phyloP scores from a whole-genome alignment of 805 yeast genomes.

The Metschnikowia gelsemii region DNA sequence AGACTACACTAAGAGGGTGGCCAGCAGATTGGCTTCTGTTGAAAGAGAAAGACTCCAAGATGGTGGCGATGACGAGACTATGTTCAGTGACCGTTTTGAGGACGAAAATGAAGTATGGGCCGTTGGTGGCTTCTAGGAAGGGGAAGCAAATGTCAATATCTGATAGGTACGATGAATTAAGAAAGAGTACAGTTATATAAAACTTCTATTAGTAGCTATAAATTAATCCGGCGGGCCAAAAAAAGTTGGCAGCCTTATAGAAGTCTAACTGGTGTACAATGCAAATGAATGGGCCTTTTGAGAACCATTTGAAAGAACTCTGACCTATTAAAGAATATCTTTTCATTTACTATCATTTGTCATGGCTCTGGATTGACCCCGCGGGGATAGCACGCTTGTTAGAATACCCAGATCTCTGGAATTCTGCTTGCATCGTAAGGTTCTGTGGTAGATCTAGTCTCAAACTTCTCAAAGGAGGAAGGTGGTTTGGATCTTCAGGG shows the following conservation, averaged over 20 bases:
- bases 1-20: conserved; percentile 90
- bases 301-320: too few relatives aligned
- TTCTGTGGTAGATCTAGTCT: conserved; percentile 51
- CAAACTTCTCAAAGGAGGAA: conserved; percentile 52
- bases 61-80: conserved; percentile 86
- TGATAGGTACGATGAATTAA: background rate
- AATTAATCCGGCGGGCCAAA: background rate
- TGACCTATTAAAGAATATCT: too few relatives aligned
- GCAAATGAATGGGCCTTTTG: too few relatives aligned
- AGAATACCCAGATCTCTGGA: conserved; percentile 3
- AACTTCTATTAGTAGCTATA: conserved; percentile 1
- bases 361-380: conserved; percentile 6
- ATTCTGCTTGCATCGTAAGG: conserved; percentile 22
- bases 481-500: conserved; percentile 19
- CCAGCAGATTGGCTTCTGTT: conserved; percentile 76
- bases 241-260: too few relatives aligned
- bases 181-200: too few relatives aligned
- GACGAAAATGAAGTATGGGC: conserved; percentile 90
- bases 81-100: conserved; percentile 81
- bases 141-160: too few relatives aligned
- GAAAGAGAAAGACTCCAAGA: conserved; percentile 86
- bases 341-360: conserved; percentile 1
- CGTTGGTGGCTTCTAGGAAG: conserved; percentile 52
- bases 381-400: conserved; percentile 9
- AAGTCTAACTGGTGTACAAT: too few relatives aligned